These are phyloP conservation scores for Arthroderma sp. DNA, from an alignment of 2,329 filamentous ascomycete genomes.

Conservation along the genomic window DNA sequence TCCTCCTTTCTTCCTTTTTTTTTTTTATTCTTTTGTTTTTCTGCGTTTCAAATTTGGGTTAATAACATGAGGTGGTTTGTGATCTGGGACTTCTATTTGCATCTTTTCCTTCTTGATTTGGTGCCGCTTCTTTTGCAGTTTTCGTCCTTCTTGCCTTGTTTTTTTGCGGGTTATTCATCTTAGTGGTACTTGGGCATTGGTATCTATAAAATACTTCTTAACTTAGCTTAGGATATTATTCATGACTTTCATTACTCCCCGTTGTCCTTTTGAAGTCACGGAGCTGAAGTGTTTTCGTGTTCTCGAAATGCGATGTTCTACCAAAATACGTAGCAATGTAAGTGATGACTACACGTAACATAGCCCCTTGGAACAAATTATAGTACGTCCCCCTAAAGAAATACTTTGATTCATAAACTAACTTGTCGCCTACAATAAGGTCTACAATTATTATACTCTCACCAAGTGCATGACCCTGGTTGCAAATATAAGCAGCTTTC, in stretches of 20 bases:
- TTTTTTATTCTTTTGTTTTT: not conserved
- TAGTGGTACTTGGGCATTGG: constrained; percentile 2
- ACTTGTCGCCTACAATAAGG: no score
- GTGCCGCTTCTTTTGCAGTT: not conserved
- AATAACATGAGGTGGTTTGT: not conserved
- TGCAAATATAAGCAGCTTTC: no score
- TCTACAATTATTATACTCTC: no score
- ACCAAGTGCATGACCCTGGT: no score
- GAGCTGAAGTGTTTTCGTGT: no score
- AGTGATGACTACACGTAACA: no score
- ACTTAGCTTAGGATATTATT: not conserved
- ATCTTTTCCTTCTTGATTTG: not conserved
- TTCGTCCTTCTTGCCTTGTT: not conserved
- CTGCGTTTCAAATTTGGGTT: not conserved
- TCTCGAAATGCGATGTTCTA: no score
- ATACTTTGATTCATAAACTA: no score
- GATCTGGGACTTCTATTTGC: not conserved
- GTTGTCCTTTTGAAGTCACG: not conserved
- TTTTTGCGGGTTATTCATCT: not conserved
- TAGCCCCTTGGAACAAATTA: no score
- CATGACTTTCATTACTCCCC: not conserved
- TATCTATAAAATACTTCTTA: not conserved
- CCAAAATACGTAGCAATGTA: no score
- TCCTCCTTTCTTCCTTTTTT: not conserved
- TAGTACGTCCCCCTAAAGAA: no score